A percentile compares a stretch with the other conserved stretches of the same genome.
phyloP scores from a whole-genome alignment of 371 early-diverging fungal genomes.

The Rhizopus delemar region DNA sequence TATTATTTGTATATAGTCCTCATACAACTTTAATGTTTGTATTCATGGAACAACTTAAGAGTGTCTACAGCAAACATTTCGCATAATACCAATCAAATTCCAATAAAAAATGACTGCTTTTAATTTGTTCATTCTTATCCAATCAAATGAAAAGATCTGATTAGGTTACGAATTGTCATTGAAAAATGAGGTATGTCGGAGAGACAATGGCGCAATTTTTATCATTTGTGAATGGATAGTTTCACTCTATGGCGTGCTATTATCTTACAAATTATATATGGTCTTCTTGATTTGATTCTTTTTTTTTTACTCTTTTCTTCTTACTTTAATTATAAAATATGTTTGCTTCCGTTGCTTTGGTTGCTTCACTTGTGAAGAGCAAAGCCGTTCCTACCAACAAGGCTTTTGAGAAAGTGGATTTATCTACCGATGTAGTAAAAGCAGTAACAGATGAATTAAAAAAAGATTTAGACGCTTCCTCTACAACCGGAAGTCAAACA shows the following conservation, averaged over 20 bases:
- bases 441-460: conserved; percentile 30
- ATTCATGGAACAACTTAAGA: conserved; percentile 81
- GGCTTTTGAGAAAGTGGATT: conserved; percentile 8
- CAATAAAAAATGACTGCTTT: conserved; percentile 3
- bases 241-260: conserved; percentile 26
- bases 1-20: conserved; percentile 59
- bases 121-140: conserved; percentile 1
- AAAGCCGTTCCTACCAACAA: conserved; percentile 20
- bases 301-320: conserved; percentile 3
- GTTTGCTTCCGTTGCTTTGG: conserved; percentile 37
- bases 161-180: conserved; percentile 2
- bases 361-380: conserved; percentile 31
- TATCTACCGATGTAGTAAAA: conserved; percentile 31
- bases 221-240: conserved; percentile 27
- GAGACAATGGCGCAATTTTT: conserved; percentile 42
- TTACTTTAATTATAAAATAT: conserved; percentile 9
- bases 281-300: background rate
- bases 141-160: conserved; percentile 18
- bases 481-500: conserved; percentile 43
- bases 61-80: conserved; percentile 35
- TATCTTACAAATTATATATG: conserved; percentile 4
- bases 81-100: conserved; percentile 5
- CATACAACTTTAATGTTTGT: conserved; percentile 94
- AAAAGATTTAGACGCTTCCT: conserved; percentile 37
- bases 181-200: conserved; percentile 26